These are phyloP conservation scores for Nemania sp. DNA, from an alignment of 2,329 filamentous ascomycete genomes.

Conservation along the genomic window DNA sequence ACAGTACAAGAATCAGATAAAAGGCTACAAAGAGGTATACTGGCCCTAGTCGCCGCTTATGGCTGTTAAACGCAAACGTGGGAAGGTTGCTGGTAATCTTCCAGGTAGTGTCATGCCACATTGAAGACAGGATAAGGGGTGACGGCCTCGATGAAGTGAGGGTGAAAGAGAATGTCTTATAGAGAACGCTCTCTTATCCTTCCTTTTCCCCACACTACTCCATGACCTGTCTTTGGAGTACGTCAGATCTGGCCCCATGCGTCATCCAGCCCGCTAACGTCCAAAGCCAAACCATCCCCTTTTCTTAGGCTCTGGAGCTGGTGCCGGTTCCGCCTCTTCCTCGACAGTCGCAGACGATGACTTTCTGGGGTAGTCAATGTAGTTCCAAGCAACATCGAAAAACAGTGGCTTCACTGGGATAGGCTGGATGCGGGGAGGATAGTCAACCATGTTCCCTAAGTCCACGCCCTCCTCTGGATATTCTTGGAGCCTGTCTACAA, in stretches of 20 bases:
- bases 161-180: no score
- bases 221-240: no score
- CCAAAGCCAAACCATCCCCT: conserved; percentile 80
- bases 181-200: no score
- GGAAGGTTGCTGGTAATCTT: conserved; percentile 17
- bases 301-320: conserved; percentile 55
- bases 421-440: conserved; percentile 79
- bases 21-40: conserved; percentile 29
- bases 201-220: no score
- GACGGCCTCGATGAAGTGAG: conserved; percentile 24
- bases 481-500: conserved; percentile 74
- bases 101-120: conserved; percentile 24
- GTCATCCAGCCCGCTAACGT: conserved; percentile 41
- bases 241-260: no score
- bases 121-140: conserved; percentile 25
- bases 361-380: conserved; percentile 84
- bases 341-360: conserved; percentile 39
- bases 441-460: conserved; percentile 79
- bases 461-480: conserved; percentile 75
- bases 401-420: conserved; percentile 95
- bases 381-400: conserved; percentile 96
- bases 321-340: conserved; percentile 41
- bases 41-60: conserved; percentile 24
- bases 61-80: conserved; percentile 10
- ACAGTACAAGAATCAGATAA: conserved; percentile 29